Evolutionary conservation across 2,329 filamentous ascomycete genomes (phyloP).

Genomic region (Clarireedia hainanense): DNA sequence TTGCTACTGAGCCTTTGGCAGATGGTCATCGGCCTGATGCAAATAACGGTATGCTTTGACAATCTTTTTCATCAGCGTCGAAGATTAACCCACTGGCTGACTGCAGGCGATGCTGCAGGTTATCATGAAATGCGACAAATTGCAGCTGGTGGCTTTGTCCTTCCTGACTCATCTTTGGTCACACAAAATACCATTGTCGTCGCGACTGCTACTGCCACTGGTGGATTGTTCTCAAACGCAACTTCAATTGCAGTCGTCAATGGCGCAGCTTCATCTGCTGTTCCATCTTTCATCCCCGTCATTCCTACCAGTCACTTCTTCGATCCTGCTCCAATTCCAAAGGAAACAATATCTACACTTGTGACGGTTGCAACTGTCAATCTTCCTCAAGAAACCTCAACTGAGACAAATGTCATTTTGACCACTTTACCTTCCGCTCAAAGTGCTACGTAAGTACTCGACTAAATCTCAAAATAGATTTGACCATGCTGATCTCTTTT

Average conservation of each 20-base stretch:
- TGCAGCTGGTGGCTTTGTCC: not conserved
- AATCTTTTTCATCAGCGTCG: too few species aligned
- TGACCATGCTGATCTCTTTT: too few species aligned
- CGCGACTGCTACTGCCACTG: not conserved
- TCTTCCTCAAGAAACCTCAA: not conserved
- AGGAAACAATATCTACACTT: not conserved
- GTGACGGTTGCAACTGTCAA: not conserved
- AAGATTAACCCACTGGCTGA: not conserved
- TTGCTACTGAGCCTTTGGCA: not conserved
- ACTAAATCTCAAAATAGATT: too few species aligned
- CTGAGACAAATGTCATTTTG: too few species aligned
- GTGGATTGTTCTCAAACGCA: not conserved
- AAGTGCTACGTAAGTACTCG: too few species aligned
- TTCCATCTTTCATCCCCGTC: not conserved
- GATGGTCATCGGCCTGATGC: not conserved
- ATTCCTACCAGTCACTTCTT: not conserved
- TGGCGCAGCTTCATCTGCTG: not conserved
- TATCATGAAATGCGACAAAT: not conserved
- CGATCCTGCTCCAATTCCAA: not conserved
- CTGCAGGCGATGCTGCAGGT: not conserved
- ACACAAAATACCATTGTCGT: conserved; percentile 3
- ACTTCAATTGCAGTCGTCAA: not conserved
- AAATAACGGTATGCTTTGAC: not conserved
- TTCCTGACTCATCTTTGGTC: not conserved
- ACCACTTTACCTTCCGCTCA: too few species aligned